These are phyloP conservation scores for Alternaria ethzedia DNA, from an alignment of 2,329 filamentous ascomycete genomes.

Conservation along the genomic window DNA sequence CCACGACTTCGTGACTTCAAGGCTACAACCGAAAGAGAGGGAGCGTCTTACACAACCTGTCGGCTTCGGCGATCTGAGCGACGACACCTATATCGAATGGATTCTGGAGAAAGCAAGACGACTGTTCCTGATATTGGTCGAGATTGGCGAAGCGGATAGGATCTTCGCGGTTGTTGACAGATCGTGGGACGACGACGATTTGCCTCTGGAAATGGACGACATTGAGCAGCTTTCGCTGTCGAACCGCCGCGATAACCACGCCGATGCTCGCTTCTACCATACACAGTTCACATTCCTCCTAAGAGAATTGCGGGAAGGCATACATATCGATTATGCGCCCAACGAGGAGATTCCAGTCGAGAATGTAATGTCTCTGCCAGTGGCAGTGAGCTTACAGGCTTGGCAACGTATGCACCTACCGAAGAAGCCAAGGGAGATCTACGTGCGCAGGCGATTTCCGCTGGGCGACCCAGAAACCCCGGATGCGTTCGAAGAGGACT, in stretches of 20 bases:
- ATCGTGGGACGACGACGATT: conserved; percentile 77
- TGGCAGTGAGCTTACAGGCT: conserved; percentile 54
- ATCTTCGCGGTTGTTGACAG: conserved; percentile 79
- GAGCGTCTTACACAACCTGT: conserved; percentile 67
- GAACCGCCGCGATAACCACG: conserved; percentile 63
- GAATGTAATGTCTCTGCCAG: conserved; percentile 65
- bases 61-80: conserved; percentile 71
- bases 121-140: conserved; percentile 73
- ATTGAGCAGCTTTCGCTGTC: conserved; percentile 69
- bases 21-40: conserved; percentile 68
- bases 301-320: conserved; percentile 65
- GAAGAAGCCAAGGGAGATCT: conserved; percentile 63
- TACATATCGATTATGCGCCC: conserved; percentile 68
- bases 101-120: conserved; percentile 72
- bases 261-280: conserved; percentile 73
- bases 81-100: conserved; percentile 81
- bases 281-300: conserved; percentile 76
- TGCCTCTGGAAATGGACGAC: conserved; percentile 71
- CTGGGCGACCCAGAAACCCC: conserved; percentile 51
- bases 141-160: conserved; percentile 72
- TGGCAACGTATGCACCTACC: conserved; percentile 70
- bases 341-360: conserved; percentile 74
- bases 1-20: conserved; percentile 68
- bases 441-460: conserved; percentile 65
- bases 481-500: conserved; percentile 53